These are phyloP conservation scores for Venturia effusa DNA, from an alignment of 2,329 filamentous ascomycete species.

Conservation along the genomic window DNA sequence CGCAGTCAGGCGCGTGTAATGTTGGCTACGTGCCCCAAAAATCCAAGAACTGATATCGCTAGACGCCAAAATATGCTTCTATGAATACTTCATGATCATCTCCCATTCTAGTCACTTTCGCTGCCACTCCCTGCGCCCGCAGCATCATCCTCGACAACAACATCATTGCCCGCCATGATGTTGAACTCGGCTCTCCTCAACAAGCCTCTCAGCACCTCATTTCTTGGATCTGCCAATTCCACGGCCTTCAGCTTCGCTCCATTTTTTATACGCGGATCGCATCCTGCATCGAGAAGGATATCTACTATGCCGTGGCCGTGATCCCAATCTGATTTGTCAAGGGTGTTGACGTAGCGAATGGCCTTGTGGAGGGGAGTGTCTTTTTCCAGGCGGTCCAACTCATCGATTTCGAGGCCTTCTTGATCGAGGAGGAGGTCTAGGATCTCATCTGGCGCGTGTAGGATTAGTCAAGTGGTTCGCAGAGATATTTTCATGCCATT, in stretches of 20 bases:
- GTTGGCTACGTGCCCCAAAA: too few relatives aligned
- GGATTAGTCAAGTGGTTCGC: background rate
- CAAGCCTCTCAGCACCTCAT: conserved; percentile 48
- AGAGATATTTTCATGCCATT: background rate
- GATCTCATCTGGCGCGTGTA: conserved; percentile 50
- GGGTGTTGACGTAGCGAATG: conserved; percentile 63
- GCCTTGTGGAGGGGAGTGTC: conserved; percentile 74
- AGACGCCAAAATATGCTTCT: background rate
- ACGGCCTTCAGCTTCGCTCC: conserved; percentile 60
- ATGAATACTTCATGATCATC: background rate
- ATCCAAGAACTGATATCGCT: background rate
- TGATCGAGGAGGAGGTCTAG: conserved; percentile 77
- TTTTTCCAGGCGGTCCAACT: conserved; percentile 55
- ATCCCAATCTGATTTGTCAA: conserved; percentile 51
- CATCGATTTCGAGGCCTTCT: conserved; percentile 76
- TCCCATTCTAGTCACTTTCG: conserved; percentile 25
- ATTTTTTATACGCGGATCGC: conserved; percentile 53
- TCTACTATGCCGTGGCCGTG: conserved; percentile 59
- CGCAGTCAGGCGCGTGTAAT: too few relatives aligned
- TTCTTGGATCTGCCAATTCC: conserved; percentile 64
- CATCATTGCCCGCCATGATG: conserved; percentile 35
- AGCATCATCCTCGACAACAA: conserved; percentile 34
- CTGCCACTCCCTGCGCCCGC: conserved; percentile 36
- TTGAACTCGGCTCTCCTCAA: conserved; percentile 64
- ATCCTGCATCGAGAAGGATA: conserved; percentile 75